Conservation (phyloP, 2,329 filamentous ascomycete genomes). For the Ascochyta rabiei region DNA sequence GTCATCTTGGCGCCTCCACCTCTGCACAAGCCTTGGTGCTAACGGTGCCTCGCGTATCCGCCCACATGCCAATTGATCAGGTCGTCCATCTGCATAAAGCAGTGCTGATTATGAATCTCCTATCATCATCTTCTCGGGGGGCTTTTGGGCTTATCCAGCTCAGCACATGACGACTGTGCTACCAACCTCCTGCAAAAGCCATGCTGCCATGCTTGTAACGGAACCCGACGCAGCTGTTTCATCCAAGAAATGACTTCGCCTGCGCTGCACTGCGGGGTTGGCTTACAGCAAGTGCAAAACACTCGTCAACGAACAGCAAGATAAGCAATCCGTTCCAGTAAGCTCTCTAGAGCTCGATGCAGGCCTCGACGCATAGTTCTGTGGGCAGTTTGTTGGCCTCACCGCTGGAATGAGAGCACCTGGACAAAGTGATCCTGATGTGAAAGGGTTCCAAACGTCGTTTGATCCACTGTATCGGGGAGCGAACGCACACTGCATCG, state of each 20-base stretch:
- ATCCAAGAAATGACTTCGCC: conserved; percentile 17
- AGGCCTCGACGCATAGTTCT: not conserved
- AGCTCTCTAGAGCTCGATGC: not conserved
- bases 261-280: conserved; percentile 18
- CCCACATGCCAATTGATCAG: conserved; percentile 12
- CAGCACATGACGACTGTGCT: not conserved
- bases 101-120: conserved; percentile 10
- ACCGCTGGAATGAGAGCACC: conserved; percentile 17
- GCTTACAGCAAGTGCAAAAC: conserved; percentile 14
- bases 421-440: not conserved
- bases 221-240: conserved; percentile 18
- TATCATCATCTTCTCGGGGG: not conserved
- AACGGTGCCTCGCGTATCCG: conserved; percentile 18
- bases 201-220: not conserved
- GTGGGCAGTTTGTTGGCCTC: not conserved
- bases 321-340: conserved; percentile 10
- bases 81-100: conserved; percentile 12
- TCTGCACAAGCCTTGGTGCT: conserved; percentile 24
- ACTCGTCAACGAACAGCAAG: not conserved
- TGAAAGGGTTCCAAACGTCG: not conserved
- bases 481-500: conserved; percentile 7
- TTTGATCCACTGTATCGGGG: conserved; percentile 7
- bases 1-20: conserved; percentile 27
- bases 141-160: not conserved
- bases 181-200: conserved; percentile 2